These are phyloP conservation scores for Gonium pectorale DNA, from an alignment of 139 green algal genomes.

Conservation along the genomic window DNA sequence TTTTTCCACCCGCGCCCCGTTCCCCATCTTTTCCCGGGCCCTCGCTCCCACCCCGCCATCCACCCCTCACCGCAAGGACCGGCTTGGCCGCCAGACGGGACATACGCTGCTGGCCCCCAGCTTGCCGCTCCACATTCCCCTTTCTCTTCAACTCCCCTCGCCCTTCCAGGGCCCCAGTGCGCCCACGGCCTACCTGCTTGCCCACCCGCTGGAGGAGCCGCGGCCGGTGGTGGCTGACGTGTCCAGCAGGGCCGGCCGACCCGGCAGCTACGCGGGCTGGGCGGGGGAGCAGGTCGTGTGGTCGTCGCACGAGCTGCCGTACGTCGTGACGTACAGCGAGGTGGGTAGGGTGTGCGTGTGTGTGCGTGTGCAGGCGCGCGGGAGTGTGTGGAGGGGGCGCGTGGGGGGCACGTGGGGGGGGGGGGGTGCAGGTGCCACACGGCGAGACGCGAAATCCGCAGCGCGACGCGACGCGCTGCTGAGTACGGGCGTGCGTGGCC, in stretches of 20 bases:
- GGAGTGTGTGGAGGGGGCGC: not conserved
- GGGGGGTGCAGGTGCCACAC: not conserved
- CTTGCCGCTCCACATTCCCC: too few species aligned
- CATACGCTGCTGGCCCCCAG: too few species aligned
- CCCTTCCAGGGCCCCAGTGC: constrained; percentile 41
- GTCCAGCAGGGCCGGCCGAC: constrained; percentile 31
- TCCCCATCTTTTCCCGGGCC: too few species aligned
- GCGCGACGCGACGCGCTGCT: too few species aligned
- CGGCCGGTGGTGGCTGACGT: constrained; percentile 63
- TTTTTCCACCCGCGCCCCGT: too few species aligned
- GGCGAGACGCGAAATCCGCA: too few species aligned
- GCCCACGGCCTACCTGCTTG: constrained; percentile 59
- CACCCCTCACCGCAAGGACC: too few species aligned
- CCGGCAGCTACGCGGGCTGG: constrained; percentile 48
- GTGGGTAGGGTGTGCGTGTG: constrained; percentile 42
- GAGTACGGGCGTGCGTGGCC: too few species aligned
- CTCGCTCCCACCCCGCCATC: too few species aligned
- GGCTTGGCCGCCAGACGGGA: too few species aligned
- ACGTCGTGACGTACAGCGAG: constrained; percentile 71
- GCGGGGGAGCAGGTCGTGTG: constrained; percentile 73
- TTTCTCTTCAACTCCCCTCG: too few species aligned
- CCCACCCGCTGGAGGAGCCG: constrained; percentile 72
- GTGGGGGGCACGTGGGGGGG: not conserved
- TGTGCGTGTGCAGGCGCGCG: too few species aligned
- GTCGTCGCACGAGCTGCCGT: constrained; percentile 62